phyloP scores from a whole-genome alignment of 306 rosid species.

The Astragalus glycyphyllos region DNA sequence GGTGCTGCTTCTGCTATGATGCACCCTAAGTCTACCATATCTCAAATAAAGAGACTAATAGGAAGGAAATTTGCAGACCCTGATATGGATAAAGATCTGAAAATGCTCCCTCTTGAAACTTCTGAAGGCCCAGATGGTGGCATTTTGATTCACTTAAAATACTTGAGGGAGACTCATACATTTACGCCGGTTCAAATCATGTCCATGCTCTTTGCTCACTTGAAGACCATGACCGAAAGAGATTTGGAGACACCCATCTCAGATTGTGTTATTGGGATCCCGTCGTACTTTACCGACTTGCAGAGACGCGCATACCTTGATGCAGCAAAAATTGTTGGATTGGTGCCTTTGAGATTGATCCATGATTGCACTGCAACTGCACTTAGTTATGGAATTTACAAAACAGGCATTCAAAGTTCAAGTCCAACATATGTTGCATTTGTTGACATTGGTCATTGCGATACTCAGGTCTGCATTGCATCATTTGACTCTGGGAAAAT shows the following conservation, averaged over 20 bases:
- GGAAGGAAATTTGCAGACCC: conserved; percentile 67
- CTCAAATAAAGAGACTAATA: conserved; percentile 91
- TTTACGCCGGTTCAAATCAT: conserved; percentile 84
- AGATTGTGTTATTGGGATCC: conserved; percentile 90
- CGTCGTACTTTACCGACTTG: conserved; percentile 82
- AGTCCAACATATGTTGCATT: conserved; percentile 70
- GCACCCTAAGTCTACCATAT: conserved; percentile 81
- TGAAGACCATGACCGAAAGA: conserved; percentile 73
- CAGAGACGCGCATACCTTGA: conserved; percentile 86
- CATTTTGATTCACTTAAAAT: conserved; percentile 78
- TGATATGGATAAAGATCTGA: conserved; percentile 66
- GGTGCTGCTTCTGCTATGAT: conserved; percentile 88
- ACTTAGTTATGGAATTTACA: conserved; percentile 94
- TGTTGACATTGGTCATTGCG: conserved; percentile 95
- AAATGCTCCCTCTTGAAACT: conserved; percentile 72
- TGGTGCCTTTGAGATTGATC: conserved; percentile 86
- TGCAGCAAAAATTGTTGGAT: conserved; percentile 85
- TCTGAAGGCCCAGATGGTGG: conserved; percentile 75
- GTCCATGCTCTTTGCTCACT: conserved; percentile 91
- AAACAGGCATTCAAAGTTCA: conserved; percentile 55
- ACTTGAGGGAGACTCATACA: conserved; percentile 58
- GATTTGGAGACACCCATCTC: conserved; percentile 67
- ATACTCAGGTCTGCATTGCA: conserved; percentile 85
- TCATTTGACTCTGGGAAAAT: conserved; percentile 77
- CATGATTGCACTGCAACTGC: conserved; percentile 99